These are phyloP conservation scores for Harringtonia aguacate DNA, from an alignment of 2,329 filamentous ascomycete genomes.

Conservation along the genomic window DNA sequence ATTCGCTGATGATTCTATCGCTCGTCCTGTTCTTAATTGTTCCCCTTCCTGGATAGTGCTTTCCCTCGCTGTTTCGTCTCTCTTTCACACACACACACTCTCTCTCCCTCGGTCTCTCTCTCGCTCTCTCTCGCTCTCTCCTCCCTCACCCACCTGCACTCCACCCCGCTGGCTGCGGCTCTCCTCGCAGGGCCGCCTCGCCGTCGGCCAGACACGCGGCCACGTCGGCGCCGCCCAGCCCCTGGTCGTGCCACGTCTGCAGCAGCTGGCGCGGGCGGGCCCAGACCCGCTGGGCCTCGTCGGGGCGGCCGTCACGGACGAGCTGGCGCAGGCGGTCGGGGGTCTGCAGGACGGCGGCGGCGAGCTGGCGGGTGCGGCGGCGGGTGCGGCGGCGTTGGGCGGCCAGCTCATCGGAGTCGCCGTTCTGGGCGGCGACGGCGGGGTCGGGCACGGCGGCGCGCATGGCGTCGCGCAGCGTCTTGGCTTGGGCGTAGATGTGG, in stretches of 20 bases:
- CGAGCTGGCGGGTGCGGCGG: conserved; percentile 41
- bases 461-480: conserved; percentile 40
- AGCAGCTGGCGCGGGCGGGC: conserved; percentile 40
- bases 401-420: too few relatives aligned
- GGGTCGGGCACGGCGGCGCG: conserved; percentile 36
- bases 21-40: too few relatives aligned
- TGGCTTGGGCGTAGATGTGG: conserved; percentile 58
- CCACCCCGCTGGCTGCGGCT: conserved; percentile 7
- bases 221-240: conserved; percentile 41
- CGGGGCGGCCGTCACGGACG: conserved; percentile 45
- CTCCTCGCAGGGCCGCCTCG: conserved; percentile 32
- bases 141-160: neutral
- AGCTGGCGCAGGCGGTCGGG: conserved; percentile 49
- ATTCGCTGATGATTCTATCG: too few relatives aligned
- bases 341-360: conserved; percentile 50
- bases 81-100: too few relatives aligned
- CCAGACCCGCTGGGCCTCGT: conserved; percentile 51
- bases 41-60: too few relatives aligned
- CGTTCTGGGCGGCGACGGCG: conserved; percentile 26
- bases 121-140: neutral
- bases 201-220: conserved; percentile 42
- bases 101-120: neutral
- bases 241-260: conserved; percentile 41
- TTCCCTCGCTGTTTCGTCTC: too few relatives aligned
- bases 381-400: conserved; percentile 25